Percentiles rank a stretch among this genome's conserved stretches.
Conservation (phyloP, 2,329 filamentous ascomycete species). For the Mycogone perniciosa region DNA sequence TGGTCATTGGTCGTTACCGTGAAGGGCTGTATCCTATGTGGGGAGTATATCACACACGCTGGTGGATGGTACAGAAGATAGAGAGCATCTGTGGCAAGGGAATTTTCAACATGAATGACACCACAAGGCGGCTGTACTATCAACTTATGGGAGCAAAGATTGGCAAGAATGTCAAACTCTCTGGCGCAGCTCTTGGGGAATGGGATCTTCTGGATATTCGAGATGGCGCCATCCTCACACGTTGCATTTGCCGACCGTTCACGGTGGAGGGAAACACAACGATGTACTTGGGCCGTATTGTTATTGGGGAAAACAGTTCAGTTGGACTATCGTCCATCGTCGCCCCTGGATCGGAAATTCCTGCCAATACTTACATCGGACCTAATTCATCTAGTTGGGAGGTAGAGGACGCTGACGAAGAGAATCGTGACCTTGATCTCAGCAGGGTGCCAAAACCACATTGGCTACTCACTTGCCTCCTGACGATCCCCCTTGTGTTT, state of each 20-base stretch:
- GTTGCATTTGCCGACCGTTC: constrained; percentile 46
- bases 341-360: constrained; percentile 43
- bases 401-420: constrained; percentile 38
- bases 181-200: constrained; percentile 42
- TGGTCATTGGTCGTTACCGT: constrained; percentile 46
- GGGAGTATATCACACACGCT: constrained; percentile 50
- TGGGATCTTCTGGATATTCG: constrained; percentile 51
- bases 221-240: constrained; percentile 41
- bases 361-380: constrained; percentile 46
- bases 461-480: constrained; percentile 36
- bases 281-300: constrained; percentile 49
- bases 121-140: constrained; percentile 38
- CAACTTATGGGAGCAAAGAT: constrained; percentile 48
- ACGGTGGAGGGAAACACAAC: constrained; percentile 50
- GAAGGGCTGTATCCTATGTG: constrained; percentile 54
- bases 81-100: constrained; percentile 43
- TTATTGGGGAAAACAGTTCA: constrained; percentile 40
- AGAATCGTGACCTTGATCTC: constrained; percentile 38
- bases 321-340: constrained; percentile 45
- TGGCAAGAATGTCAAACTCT: constrained; percentile 44
- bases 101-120: constrained; percentile 35
- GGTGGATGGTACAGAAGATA: constrained; percentile 53
- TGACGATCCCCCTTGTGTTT: constrained; percentile 37
- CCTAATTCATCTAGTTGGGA: constrained; percentile 55
- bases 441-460: constrained; percentile 36